Base-by-base conservation (phyloP, 1,139 yeast genomes). In the Scheffersomyces parashehatae region DNA sequence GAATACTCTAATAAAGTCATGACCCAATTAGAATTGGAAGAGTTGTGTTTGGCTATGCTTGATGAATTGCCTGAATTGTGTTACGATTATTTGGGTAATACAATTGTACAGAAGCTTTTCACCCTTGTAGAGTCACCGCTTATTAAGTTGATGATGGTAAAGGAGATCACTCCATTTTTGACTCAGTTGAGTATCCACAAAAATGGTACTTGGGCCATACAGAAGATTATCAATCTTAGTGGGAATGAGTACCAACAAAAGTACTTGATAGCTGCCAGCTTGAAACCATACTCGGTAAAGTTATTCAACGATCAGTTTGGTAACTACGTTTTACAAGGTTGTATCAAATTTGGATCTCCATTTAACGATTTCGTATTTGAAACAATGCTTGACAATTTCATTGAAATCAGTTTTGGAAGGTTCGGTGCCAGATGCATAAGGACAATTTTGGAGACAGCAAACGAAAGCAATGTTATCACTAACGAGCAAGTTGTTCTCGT, bases 171-270 rank as follows among this genome's bases (percentile, higher is more conserved):
- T 3, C 96, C 95, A 15, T 88, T 77, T 58, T 73, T 95, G 51
- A 88, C 97, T 1, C 95, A 90, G 57, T 85, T 93, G 72, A 95
- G 98, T 56, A 85, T 89, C 45, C 99, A 93, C 68, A 93, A 93
- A 60, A 93, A 95, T 64, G 99, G 99, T 49, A 93, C 99, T 3
- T 93, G 99, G 99, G 98, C 98, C 2, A 95, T 96, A 28, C 99
- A 95, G 64, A 95, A 93, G 65, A 85, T 93, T 61, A 90, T 95
- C 55, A 87, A 84, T 52, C 84, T 88, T 46, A 64, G 74, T 46
- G 71, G 73, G 40, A 72, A 85, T 1, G 79, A 79, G 31, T 63
- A 56, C 38, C 82, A 89, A 49, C 97, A 91, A 62, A 84, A 81
- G 65, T 69, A 75, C 54, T 62, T 84, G 43, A 87, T 93, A 43